phyloP scores from a whole-genome alignment of 2,329 filamentous ascomycete species.

The Blastomyces emzantsi region DNA sequence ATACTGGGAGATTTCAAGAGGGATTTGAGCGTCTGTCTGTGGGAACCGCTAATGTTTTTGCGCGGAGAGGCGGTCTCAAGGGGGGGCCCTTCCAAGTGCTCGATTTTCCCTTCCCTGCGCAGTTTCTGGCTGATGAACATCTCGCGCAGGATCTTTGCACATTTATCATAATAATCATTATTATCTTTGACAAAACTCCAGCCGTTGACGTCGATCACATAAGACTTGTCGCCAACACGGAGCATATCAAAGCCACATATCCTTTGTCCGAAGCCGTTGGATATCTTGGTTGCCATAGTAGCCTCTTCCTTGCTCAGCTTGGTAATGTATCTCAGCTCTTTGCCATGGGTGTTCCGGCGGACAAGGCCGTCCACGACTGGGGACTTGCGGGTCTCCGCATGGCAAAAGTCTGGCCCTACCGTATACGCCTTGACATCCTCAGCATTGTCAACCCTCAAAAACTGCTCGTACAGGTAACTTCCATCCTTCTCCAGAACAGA shows the following conservation, averaged over 20 bases:
- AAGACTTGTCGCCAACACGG: slow-evolving; percentile 79
- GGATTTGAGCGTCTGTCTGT: slow-evolving; percentile 46
- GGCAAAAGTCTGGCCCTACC: slow-evolving; percentile 84
- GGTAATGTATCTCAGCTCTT: slow-evolving; percentile 93
- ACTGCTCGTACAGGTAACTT: slow-evolving; percentile 96
- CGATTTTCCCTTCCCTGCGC: slow-evolving; percentile 26
- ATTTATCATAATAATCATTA: slow-evolving; percentile 94
- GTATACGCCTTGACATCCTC: slow-evolving; percentile 99
- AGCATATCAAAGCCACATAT: slow-evolving; percentile 95
- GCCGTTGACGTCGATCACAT: slow-evolving; percentile 97
- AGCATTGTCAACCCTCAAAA: slow-evolving; percentile 90
- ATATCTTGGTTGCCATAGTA: slow-evolving; percentile 80
- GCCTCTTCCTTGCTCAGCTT: slow-evolving; percentile 71
- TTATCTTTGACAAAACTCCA: slow-evolving; percentile 99
- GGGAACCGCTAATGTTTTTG: slow-evolving; percentile 34
- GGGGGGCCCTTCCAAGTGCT: slow-evolving; percentile 28
- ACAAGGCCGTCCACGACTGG: slow-evolving; percentile 95
- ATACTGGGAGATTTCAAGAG: slow-evolving; percentile 58
- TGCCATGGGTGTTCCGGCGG: slow-evolving; percentile 90
- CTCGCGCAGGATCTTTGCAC: slow-evolving; percentile 72
- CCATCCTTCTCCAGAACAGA: slow-evolving; percentile 69
- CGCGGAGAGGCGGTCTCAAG: slow-evolving; percentile 28
- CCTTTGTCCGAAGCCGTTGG: slow-evolving; percentile 81
- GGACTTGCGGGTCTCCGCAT: slow-evolving; percentile 94
- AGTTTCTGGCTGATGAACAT: slow-evolving; percentile 75